These are phyloP conservation scores for Fusarium foetens DNA, from an alignment of 2,329 filamentous ascomycete genomes.

Conservation along the genomic window DNA sequence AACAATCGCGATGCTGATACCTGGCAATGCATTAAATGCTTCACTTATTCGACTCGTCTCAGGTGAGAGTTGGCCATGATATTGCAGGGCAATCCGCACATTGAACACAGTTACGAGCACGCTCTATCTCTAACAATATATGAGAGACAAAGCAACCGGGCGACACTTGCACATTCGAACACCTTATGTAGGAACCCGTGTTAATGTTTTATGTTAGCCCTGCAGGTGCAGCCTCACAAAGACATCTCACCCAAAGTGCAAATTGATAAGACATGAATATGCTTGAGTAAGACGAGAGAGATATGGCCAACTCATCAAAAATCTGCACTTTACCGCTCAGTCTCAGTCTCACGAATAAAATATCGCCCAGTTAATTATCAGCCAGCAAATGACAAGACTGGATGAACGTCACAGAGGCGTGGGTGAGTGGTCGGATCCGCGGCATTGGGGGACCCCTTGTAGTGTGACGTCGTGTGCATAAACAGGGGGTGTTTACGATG, in stretches of 20 bases:
- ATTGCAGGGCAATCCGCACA: not conserved
- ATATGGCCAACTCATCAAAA: conserved; percentile 4
- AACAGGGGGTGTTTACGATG: not conserved
- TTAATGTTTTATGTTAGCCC: conserved; percentile 1
- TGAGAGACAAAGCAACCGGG: not conserved
- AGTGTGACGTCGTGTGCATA: conserved; percentile 9
- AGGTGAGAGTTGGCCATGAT: not conserved
- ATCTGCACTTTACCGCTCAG: conserved; percentile 18
- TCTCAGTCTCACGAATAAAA: not conserved
- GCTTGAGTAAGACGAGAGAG: not conserved
- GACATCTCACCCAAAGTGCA: not conserved
- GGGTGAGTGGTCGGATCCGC: conserved; percentile 11
- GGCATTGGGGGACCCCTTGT: conserved; percentile 13
- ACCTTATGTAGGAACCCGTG: conserved; percentile 13
- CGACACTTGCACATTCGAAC: not conserved
- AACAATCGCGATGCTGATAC: not conserved
- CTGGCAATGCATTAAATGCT: not conserved
- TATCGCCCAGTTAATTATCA: not conserved
- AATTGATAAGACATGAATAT: not conserved
- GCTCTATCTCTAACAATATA: not conserved
- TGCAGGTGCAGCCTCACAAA: conserved; percentile 1
- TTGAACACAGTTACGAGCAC: not conserved
- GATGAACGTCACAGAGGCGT: conserved; percentile 1
- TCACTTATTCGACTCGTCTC: not conserved
- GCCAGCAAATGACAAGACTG: conserved; percentile 12